Percentiles rank a stretch among this genome's conserved stretches.
These are phyloP conservation scores for Megacollybia marginata DNA, from an alignment of 768 basidiomycete species.

Conservation along the genomic window DNA sequence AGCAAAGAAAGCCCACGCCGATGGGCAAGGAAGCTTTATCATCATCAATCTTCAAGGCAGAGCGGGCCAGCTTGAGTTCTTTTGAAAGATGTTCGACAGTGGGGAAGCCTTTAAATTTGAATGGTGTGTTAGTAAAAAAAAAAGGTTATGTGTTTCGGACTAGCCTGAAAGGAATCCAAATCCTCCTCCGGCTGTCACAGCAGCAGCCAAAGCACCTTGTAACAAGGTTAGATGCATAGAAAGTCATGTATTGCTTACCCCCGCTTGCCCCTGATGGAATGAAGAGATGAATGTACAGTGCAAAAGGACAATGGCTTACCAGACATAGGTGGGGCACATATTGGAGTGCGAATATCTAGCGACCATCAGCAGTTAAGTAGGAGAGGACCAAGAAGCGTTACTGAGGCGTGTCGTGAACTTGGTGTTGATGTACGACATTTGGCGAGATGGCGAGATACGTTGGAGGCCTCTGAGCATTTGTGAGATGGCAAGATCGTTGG, in stretches of 20 bases:
- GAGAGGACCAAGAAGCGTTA: background rate
- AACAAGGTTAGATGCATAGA: no score
- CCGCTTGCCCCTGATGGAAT: background rate
- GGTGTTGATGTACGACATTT: no score
- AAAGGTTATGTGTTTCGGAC: background rate
- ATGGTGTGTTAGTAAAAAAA: background rate
- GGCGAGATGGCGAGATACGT: no score
- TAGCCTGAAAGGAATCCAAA: constrained; percentile 59
- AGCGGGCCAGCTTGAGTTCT: constrained; percentile 47
- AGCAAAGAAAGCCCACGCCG: constrained; percentile 71
- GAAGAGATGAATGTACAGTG: constrained; percentile 7
- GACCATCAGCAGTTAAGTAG: background rate
- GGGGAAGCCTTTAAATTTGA: constrained; percentile 42
- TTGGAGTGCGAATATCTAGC: constrained; percentile 48
- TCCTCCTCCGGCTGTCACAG: constrained; percentile 61
- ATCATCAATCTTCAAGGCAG: constrained; percentile 25
- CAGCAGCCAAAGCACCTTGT: constrained; percentile 44
- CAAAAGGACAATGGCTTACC: constrained; percentile 49
- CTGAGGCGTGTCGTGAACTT: no score
- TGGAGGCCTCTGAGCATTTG: no score
- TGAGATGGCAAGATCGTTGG: no score
- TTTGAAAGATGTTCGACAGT: constrained; percentile 27
- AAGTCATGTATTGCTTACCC: background rate
- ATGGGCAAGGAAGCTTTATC: constrained; percentile 39
- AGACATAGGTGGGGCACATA: constrained; percentile 67